Conservation (phyloP, 208 protist genomes). For the Wallacemonas sp. region DNA sequence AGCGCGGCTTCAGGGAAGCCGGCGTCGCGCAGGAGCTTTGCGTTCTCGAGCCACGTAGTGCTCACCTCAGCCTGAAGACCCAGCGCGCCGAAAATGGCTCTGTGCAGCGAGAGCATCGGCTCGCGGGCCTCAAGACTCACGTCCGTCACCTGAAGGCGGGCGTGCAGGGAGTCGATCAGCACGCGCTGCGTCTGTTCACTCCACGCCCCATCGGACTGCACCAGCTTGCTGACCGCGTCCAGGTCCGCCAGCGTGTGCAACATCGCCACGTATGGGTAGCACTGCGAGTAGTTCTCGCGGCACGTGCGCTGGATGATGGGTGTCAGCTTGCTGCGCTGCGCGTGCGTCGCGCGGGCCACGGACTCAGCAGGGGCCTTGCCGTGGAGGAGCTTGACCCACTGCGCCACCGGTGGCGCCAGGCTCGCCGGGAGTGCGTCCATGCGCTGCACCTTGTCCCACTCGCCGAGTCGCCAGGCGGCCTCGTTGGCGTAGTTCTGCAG, state of each 20-base stretch:
- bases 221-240: slow-evolving; percentile 52
- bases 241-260: slow-evolving; percentile 83
- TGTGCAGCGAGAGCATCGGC: slow-evolving; percentile 81
- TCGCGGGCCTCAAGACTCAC: slow-evolving; percentile 73
- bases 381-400: slow-evolving; percentile 7
- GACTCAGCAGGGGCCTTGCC: background rate
- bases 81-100: slow-evolving; percentile 73
- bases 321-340: slow-evolving; percentile 54
- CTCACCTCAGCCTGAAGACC: slow-evolving; percentile 54
- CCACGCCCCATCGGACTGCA: slow-evolving; percentile 12
- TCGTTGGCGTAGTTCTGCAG: slow-evolving; percentile 86
- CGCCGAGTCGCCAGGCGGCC: slow-evolving; percentile 81
- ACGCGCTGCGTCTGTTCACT: background rate
- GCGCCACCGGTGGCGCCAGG: slow-evolving; percentile 38
- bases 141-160: slow-evolving; percentile 48
- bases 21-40: slow-evolving; percentile 76
- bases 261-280: slow-evolving; percentile 65
- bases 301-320: slow-evolving; percentile 54
- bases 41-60: slow-evolving; percentile 81
- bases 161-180: slow-evolving; percentile 28
- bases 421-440: slow-evolving; percentile 36
- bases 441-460: slow-evolving; percentile 71
- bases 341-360: slow-evolving; percentile 22
- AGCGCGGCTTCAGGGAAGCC: slow-evolving; percentile 79
- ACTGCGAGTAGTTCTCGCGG: slow-evolving; percentile 71